Evolutionary conservation across 306 rosid species (phyloP).

Genomic region (Quercus berberidifolia): DNA sequence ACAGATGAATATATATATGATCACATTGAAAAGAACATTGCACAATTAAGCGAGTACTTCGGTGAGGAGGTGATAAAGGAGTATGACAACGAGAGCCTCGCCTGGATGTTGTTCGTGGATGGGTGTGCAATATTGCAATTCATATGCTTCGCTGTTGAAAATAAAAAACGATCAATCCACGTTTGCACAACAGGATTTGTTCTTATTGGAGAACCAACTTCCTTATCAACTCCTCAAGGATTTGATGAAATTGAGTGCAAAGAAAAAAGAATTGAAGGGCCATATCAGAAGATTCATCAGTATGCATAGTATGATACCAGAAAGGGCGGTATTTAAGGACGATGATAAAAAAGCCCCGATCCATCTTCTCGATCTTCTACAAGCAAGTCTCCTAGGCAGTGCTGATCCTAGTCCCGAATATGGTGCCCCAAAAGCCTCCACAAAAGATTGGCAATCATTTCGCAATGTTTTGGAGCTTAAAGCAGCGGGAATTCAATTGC

Average conservation of each 20-base stretch:
- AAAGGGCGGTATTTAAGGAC: too few species aligned
- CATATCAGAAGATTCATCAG: not conserved
- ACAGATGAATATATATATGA: not conserved
- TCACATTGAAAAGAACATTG: not conserved
- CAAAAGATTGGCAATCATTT: too few species aligned
- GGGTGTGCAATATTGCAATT: conserved; percentile 15
- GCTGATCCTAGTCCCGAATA: too few species aligned
- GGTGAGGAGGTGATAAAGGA: not conserved
- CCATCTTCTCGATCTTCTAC: conserved; percentile 18
- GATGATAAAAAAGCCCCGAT: not conserved
- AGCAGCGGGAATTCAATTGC: too few species aligned
- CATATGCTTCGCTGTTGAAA: not conserved
- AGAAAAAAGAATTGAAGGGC: too few species aligned
- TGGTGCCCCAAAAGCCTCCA: not conserved
- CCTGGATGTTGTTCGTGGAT: conserved; percentile 20
- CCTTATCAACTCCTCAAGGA: conserved; percentile 13
- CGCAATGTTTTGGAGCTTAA: too few species aligned
- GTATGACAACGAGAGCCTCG: not conserved
- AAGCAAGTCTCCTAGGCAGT: not conserved
- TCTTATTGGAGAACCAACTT: conserved; percentile 28
- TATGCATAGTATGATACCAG: too few species aligned
- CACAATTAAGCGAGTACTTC: not conserved
- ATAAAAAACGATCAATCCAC: not conserved
- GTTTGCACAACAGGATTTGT: conserved; percentile 8
- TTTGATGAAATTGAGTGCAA: not conserved